A percentile compares a stretch with the other conserved stretches of the same genome.
Evolutionary conservation across 306 rosid species (phyloP).

Genomic region (Pterocarpus santalinus): DNA sequence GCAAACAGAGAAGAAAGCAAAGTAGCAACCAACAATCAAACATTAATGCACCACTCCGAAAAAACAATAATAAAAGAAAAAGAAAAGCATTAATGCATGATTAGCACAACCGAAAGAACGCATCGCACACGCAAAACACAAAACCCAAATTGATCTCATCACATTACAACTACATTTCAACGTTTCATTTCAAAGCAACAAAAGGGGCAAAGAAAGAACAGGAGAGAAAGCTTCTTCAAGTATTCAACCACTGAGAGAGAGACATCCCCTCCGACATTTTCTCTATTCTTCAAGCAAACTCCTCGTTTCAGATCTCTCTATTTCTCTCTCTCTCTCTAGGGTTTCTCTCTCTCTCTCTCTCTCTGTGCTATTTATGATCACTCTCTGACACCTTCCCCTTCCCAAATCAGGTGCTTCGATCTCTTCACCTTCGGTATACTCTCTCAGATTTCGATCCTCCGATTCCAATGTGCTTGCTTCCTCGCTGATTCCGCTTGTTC

Average conservation of each 20-base stretch:
- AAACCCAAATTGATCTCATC: neutral
- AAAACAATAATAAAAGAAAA: too few relatives aligned
- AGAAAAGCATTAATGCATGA: neutral
- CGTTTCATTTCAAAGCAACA: neutral
- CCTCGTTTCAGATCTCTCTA: conserved; percentile 52
- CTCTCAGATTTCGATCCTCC: conserved; percentile 37
- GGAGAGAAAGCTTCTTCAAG: neutral
- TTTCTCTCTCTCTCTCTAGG: conserved; percentile 45
- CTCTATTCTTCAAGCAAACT: conserved; percentile 83
- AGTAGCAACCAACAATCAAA: conserved; percentile 16
- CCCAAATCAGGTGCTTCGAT: conserved; percentile 47
- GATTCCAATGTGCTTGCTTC: conserved; percentile 16
- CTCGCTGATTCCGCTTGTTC: conserved; percentile 5
- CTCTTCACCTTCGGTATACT: conserved; percentile 49
- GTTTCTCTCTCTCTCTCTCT: conserved; percentile 48
- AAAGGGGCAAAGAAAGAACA: neutral
- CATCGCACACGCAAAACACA: neutral
- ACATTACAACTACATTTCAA: too few relatives aligned
- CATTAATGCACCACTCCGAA: too few relatives aligned
- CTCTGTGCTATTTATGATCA: conserved; percentile 57
- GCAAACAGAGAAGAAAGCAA: neutral
- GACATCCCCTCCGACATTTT: conserved; percentile 87
- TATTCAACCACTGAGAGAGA: conserved; percentile 56
- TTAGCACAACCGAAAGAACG: neutral
- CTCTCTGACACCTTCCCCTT: conserved; percentile 44